Evolutionary conservation across 1,284 basidiomycete species (phyloP).

Genomic region (Papiliotrema laurentii): DNA sequence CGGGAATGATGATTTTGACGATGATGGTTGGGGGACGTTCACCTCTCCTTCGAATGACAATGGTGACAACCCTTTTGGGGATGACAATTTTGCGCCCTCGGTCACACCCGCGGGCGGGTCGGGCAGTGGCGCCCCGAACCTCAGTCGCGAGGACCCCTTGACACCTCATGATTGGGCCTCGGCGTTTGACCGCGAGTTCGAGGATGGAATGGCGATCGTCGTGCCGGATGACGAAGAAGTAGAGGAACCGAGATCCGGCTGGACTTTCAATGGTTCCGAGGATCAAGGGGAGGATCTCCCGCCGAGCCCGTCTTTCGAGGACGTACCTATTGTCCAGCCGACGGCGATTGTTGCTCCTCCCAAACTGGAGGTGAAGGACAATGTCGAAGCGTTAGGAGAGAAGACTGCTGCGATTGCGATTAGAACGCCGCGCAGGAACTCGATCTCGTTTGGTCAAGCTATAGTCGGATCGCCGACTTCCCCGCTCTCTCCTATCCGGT

Average conservation of each 20-base stretch:
- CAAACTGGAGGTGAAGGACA: neutral
- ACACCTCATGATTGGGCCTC: conserved; percentile 45
- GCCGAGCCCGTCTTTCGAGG: conserved; percentile 18
- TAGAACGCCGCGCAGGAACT: neutral
- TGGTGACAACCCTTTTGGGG: conserved; percentile 41
- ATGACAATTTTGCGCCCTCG: conserved; percentile 30
- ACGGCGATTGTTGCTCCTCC: neutral
- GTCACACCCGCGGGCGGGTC: neutral
- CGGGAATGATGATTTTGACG: conserved; percentile 23
- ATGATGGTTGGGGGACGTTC: conserved; percentile 46
- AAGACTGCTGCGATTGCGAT: neutral
- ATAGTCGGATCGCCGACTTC: no score
- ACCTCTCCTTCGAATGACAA: conserved; percentile 24
- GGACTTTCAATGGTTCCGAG: conserved; percentile 36
- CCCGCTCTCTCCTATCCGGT: no score
- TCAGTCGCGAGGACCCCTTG: conserved; percentile 12
- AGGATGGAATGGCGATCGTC: conserved; percentile 15
- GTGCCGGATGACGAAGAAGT: conserved; percentile 27
- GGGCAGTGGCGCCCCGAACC: conserved; percentile 4
- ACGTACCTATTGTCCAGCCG: neutral
- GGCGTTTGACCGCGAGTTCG: conserved; percentile 37
- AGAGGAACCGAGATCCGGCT: conserved; percentile 13
- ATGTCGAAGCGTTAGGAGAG: neutral
- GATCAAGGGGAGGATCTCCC: conserved; percentile 40
- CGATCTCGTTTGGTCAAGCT: neutral